Conservation (phyloP, 352 stramenopile species). For the Globisporangium heterothallicum region DNA sequence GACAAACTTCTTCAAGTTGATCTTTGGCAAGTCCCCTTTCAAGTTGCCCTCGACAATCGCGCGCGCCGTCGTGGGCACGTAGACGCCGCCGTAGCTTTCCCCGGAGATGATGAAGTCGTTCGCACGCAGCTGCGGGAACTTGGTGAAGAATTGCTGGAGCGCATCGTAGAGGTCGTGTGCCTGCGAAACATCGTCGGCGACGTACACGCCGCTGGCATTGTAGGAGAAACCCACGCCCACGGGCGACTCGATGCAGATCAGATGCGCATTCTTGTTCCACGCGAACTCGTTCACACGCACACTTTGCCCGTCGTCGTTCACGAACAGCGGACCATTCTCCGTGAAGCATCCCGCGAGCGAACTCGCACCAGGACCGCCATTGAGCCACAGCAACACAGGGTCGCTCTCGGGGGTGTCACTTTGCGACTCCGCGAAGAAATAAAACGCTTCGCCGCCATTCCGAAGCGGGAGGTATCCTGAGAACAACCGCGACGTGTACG, state of each 20-base stretch:
- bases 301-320: slow-evolving; percentile 41
- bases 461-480: slow-evolving; percentile 14
- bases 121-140: slow-evolving; percentile 75
- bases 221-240: slow-evolving; percentile 65
- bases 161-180: slow-evolving; percentile 71
- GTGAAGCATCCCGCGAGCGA: slow-evolving; percentile 58
- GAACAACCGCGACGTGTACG: slow-evolving; percentile 16
- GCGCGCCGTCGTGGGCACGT: slow-evolving; percentile 57
- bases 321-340: slow-evolving; percentile 66
- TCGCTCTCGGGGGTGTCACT: slow-evolving; percentile 26
- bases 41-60: slow-evolving; percentile 51
- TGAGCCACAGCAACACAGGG: slow-evolving; percentile 66
- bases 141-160: slow-evolving; percentile 80
- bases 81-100: slow-evolving; percentile 78
- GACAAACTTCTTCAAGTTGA: slow-evolving; percentile 87
- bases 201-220: slow-evolving; percentile 57
- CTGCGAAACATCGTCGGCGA: slow-evolving; percentile 63
- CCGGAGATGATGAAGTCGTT: slow-evolving; percentile 84
- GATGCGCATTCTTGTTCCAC: slow-evolving; percentile 53
- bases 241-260: slow-evolving; percentile 61
- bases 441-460: slow-evolving; percentile 23
- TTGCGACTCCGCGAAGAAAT: slow-evolving; percentile 67
- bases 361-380: slow-evolving; percentile 54
- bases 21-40: slow-evolving; percentile 16
- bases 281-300: slow-evolving; percentile 43